phyloP scores from a whole-genome alignment of 257 asterid genomes.

The Cruciata laevipes region DNA sequence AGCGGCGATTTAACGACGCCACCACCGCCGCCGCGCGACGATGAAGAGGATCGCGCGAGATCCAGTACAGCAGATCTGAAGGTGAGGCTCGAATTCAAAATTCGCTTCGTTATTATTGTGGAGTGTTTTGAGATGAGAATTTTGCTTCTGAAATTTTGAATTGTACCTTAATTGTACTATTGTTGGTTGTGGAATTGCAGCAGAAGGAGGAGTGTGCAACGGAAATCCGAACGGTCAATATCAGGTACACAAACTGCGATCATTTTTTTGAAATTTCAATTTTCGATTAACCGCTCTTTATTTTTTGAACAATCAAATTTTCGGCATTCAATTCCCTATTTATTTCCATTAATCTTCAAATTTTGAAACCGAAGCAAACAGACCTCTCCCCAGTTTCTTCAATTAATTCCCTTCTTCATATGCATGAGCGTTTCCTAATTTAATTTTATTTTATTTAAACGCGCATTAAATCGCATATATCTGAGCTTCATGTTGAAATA shows the following conservation, averaged over 20 bases:
- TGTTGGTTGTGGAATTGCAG: constrained; percentile 43
- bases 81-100: constrained; percentile 36
- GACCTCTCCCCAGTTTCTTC: constrained; percentile 5
- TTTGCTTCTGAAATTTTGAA: not conserved
- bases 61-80: constrained; percentile 54
- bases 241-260: constrained; percentile 20
- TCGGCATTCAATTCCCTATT: not conserved
- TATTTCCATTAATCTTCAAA: not conserved
- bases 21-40: constrained; percentile 27
- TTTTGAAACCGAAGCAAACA: constrained; percentile 13
- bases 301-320: not conserved
- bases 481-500: not conserved
- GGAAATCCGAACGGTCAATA: constrained; percentile 36
- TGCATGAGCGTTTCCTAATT: constrained; percentile 4
- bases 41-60: constrained; percentile 22
- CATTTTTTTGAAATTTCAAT: constrained; percentile 2
- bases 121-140: not conserved
- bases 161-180: not conserved
- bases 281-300: not conserved
- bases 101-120: not conserved
- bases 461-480: not conserved
- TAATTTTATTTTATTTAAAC: not conserved
- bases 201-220: constrained; percentile 38
- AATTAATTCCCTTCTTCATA: not conserved
- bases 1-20: constrained; percentile 39